Conservation (phyloP, 2,329 filamentous ascomycete genomes). For the Pestalotiopsis sp. region DNA sequence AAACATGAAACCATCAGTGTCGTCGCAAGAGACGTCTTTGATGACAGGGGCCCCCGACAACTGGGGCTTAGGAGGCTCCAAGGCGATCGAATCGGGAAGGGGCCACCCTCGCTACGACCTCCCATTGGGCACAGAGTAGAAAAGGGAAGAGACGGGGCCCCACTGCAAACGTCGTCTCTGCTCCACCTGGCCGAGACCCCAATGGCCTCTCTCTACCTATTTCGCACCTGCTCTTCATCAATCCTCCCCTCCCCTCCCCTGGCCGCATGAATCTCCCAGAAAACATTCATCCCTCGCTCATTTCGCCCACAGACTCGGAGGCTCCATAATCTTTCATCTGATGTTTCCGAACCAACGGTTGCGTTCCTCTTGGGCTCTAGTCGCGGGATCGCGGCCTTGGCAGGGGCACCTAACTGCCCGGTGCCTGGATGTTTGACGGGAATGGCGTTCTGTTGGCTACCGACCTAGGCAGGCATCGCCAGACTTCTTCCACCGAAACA, state of each 20-base stretch:
- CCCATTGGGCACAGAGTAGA: background rate
- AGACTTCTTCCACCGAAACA: background rate
- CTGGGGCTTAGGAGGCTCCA: slow-evolving; percentile 1
- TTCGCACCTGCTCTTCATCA: background rate
- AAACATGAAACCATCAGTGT: slow-evolving; percentile 14
- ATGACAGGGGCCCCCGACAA: slow-evolving; percentile 7
- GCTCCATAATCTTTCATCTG: slow-evolving; percentile 3
- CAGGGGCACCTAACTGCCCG: slow-evolving; percentile 2
- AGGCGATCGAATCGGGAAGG: slow-evolving; percentile 1
- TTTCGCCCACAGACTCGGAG: background rate
- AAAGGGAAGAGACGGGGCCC: background rate
- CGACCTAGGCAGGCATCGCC: background rate
- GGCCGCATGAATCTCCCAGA: slow-evolving; percentile 1
- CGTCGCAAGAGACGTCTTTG: slow-evolving; percentile 1
- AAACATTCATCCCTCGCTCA: slow-evolving; percentile 7
- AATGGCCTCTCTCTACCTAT: background rate
- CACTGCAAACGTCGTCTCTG: background rate
- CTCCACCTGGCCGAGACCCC: background rate
- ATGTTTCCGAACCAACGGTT: background rate
- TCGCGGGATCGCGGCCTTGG: background rate
- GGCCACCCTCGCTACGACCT: background rate
- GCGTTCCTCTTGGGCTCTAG: background rate
- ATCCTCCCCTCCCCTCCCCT: background rate
- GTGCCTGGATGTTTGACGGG: background rate
- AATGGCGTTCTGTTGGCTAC: background rate